Evolutionary conservation across 2,329 filamentous ascomycete genomes (phyloP), one percentile per base, ranked within the genome.

Genomic region (Scolecobasidium constrictum): DNA sequence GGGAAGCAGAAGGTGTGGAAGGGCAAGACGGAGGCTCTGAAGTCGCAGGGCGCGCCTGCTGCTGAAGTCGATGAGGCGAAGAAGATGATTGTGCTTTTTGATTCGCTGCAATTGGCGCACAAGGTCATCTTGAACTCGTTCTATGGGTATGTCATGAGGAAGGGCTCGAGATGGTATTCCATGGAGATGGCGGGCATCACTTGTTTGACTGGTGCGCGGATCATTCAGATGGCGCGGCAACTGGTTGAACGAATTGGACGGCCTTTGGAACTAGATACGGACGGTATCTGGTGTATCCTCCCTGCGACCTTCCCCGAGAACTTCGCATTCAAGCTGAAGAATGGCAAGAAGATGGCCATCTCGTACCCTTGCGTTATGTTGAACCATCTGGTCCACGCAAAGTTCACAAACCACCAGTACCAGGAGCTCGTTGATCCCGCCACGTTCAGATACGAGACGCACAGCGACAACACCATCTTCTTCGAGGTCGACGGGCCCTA

Each of bases 101-200:
- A 98, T 59, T 98, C 92, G 1, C 70, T 98, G 45, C 93, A 98
- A 61, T 71, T 98, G 53, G 92, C 92, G 0, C 92, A 98, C 69
- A 98, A 98, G 61, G 92, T 98, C 66, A 98, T 98, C 72, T 62
- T 98, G 43, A 98, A 98, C 68, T 94, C 87, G 44, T 98, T 98
- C 68, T 98, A 98, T 53, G 92, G 92, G 49, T 98, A 98, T 58
- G 92, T 96, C 60, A 98, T 98, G 92, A 76, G 92, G 67, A 98
- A 98, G 60, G 92, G 92, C 23, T 98, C 92, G 28, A 79, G 92
- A 43, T 98, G 92, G 92, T 98, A 98, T 59, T 98, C 92, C 15
- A 81, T 98, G 75, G 92, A 98, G 60, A 98, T 98, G 92, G 92
- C 93, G 13, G 92, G 92, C 53, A 92, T 98, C 4, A 98, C 92